phyloP scores from a whole-genome alignment of 1,284 basidiomycete species.

The Fistulinella cinereoalba region DNA sequence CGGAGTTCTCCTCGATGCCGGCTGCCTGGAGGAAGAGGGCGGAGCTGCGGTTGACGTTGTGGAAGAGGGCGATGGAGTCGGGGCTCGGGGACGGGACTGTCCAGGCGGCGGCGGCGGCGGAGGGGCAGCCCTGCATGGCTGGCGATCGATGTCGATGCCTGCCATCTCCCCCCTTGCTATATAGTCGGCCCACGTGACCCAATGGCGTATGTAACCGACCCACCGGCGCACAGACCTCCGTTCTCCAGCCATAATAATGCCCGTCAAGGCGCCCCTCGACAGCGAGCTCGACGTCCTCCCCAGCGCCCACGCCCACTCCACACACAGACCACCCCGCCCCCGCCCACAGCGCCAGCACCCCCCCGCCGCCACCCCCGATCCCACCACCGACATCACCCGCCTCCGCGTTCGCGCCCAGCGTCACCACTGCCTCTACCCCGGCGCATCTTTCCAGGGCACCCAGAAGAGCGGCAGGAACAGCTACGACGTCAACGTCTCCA shows the following conservation, averaged over 20 bases:
- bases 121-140: no score
- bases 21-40: constrained; percentile 6
- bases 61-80: neutral
- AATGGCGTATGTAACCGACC: no score
- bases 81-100: constrained; percentile 11
- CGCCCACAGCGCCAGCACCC: constrained; percentile 3
- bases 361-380: constrained; percentile 43
- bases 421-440: constrained; percentile 80
- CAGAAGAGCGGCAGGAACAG: constrained; percentile 83
- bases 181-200: no score
- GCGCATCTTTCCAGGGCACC: constrained; percentile 73
- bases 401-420: constrained; percentile 70
- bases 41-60: neutral
- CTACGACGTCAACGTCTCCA: constrained; percentile 81
- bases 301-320: constrained; percentile 10
- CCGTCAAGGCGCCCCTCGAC: neutral
- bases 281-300: neutral
- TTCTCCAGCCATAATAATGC: no score
- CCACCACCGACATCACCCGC: constrained; percentile 68
- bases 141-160: no score
- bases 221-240: no score
- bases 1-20: constrained; percentile 5
- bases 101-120: neutral
- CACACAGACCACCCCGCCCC: neutral
- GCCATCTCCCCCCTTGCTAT: no score